Evolutionary conservation across 768 basidiomycete genomes (phyloP), one percentile per base, ranked within the genome.

Genomic region (Lentinula detonsa): DNA sequence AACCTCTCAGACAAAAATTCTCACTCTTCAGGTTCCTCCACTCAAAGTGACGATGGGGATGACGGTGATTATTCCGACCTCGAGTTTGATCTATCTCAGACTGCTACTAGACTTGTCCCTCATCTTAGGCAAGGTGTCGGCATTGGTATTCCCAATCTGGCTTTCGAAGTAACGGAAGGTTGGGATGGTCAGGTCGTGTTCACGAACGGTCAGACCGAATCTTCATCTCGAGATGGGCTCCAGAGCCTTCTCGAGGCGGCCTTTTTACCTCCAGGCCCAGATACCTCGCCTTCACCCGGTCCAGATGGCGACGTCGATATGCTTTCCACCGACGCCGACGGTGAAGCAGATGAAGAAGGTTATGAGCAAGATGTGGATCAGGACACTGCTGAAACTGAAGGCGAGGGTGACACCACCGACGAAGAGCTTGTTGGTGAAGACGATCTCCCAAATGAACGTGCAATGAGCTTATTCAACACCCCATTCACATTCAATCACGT

Each of bases 121-220:
- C 72, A 68, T 46, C 68, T 71, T 49, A 69, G 71, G 13, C 71
- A 68, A 9, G 70, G 70, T 48, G 62, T 72, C 16, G 71, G 74
- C 58, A 78, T 75, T 67, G 70, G 70, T 51, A 60, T 73, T 18
- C 71, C 74, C 59, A 78, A 75, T 68, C 76, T 81, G 54, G 76
- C 78, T n/a, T 83, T 91, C 59, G 86, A 88, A 72, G 82, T 90
- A 56, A 81, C 81, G 0, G 83, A 90, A 65, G 81, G 82, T 45
- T 90, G 87, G 87, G 86, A 90, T 66, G 87, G 88, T n/a, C 84
- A 86, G 68, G 75, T 90, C 53, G 79, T 87, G 49, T 89, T 90
- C 66, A 86, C 87, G 31, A 88, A 88, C 61, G 85, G 85, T 11
- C 72, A 81, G 10, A 72, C 72, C 13, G 81, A 84, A 40, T 61